These are phyloP conservation scores for Botrytis galanthina DNA, from an alignment of 2,329 filamentous ascomycete species.

Conservation along the genomic window DNA sequence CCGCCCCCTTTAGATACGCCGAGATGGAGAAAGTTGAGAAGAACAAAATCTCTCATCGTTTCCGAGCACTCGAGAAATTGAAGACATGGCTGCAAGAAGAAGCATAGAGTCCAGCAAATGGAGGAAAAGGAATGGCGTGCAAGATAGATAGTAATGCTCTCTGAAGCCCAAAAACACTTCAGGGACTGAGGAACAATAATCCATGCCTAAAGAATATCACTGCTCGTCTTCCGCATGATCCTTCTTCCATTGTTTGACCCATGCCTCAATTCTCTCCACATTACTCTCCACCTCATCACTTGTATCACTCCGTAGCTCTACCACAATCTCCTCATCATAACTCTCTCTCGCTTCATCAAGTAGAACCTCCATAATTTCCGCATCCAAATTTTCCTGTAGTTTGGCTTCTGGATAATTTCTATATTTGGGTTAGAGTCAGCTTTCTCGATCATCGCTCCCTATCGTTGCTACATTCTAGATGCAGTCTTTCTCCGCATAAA, in stretches of 20 bases:
- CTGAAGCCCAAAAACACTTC: background rate
- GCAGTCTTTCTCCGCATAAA: background rate
- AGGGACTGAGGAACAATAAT: background rate
- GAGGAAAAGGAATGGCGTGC: constrained; percentile 6
- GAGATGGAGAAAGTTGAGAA: constrained; percentile 89
- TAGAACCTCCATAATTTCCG: constrained; percentile 95
- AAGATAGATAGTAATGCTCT: background rate
- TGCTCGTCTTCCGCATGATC: constrained; percentile 48
- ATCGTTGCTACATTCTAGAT: background rate
- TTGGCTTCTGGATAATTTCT: constrained; percentile 83
- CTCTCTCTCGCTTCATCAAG: constrained; percentile 85
- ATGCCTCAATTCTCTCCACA: constrained; percentile 76
- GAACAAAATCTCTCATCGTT: constrained; percentile 91
- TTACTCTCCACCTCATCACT: constrained; percentile 86
- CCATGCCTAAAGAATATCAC: constrained; percentile 8
- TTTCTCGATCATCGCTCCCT: background rate
- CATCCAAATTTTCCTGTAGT: constrained; percentile 92
- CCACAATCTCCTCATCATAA: constrained; percentile 83
- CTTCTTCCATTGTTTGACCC: constrained; percentile 80
- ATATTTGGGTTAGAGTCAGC: background rate
- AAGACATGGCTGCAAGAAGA: constrained; percentile 66
- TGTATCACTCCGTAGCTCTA: constrained; percentile 80
- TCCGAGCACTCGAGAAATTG: constrained; percentile 81
- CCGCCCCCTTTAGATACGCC: constrained; percentile 59
- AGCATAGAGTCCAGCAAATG: constrained; percentile 23